Evolutionary conservation across 495 filamentous ascomycete genomes (phyloP).

Genomic region (Aspergillus asperescens): DNA sequence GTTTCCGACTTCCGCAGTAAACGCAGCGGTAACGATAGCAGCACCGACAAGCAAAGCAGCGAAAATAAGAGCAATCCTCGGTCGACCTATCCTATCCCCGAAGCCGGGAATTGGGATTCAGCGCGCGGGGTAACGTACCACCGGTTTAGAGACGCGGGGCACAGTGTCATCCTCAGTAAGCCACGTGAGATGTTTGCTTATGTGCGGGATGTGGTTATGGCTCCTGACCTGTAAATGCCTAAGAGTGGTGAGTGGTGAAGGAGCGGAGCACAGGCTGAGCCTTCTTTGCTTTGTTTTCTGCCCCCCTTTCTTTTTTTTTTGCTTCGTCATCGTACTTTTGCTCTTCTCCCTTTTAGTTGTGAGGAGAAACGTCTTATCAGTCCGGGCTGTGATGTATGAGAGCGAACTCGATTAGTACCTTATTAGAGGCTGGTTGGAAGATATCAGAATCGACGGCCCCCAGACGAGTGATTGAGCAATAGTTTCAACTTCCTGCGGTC

Average conservation of each 20-base stretch:
- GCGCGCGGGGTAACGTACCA: constrained; percentile 37
- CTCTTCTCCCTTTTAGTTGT: not conserved
- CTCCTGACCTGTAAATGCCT: too few relatives aligned
- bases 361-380: too few relatives aligned
- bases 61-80: not conserved
- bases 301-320: not conserved
- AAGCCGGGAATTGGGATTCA: constrained; percentile 26
- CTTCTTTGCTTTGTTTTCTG: too few relatives aligned
- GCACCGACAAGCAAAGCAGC: not conserved
- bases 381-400: too few relatives aligned
- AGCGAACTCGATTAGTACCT: not conserved
- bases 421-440: too few relatives aligned
- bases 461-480: too few relatives aligned
- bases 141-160: constrained; percentile 31
- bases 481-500: too few relatives aligned
- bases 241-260: too few relatives aligned
- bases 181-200: constrained; percentile 37
- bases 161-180: constrained; percentile 34
- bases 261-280: too few relatives aligned
- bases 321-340: not conserved
- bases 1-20: constrained; percentile 1
- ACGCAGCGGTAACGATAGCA: not conserved
- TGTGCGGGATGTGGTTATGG: constrained; percentile 35
- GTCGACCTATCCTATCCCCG: not conserved
- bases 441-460: too few relatives aligned